Conservation (phyloP, 768 basidiomycete genomes). For the Hericium alpestre region DNA sequence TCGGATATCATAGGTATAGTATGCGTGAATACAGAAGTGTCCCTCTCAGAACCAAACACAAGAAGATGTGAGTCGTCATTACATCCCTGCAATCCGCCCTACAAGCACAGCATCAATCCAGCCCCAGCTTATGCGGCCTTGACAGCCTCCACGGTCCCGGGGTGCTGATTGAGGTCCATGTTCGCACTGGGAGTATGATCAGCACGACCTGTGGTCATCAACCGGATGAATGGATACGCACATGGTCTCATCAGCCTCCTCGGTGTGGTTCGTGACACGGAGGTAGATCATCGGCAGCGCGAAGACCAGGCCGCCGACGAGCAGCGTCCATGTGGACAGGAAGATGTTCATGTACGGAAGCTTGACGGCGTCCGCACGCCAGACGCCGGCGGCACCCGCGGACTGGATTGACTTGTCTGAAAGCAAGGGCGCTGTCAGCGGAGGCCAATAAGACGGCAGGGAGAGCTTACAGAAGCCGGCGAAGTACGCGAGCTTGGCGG, state of each 20-base stretch:
- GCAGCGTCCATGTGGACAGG: constrained; percentile 63
- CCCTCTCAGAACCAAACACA: no score
- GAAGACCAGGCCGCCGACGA: constrained; percentile 53
- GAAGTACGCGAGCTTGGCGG: constrained; percentile 68
- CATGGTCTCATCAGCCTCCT: constrained; percentile 44
- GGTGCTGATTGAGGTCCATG: background rate
- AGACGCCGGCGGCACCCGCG: constrained; percentile 62
- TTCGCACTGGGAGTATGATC: background rate
- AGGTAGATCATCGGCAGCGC: constrained; percentile 65
- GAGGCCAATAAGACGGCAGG: background rate
- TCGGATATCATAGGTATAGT: no score
- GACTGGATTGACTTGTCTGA: constrained; percentile 66
- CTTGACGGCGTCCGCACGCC: constrained; percentile 54
- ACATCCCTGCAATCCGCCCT: background rate
- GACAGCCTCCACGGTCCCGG: background rate
- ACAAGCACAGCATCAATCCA: background rate
- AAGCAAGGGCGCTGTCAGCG: background rate
- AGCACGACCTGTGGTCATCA: background rate
- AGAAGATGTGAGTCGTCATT: no score
- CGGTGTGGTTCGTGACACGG: constrained; percentile 54
- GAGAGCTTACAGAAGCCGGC: constrained; percentile 61
- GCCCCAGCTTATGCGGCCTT: background rate
- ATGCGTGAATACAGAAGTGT: no score
- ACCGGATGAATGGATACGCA: background rate
- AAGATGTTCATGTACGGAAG: constrained; percentile 55